Percentiles rank a stretch among this genome's conserved stretches.
Conservation (phyloP, 2,329 filamentous ascomycete genomes). For the Talaromyces sp. region DNA sequence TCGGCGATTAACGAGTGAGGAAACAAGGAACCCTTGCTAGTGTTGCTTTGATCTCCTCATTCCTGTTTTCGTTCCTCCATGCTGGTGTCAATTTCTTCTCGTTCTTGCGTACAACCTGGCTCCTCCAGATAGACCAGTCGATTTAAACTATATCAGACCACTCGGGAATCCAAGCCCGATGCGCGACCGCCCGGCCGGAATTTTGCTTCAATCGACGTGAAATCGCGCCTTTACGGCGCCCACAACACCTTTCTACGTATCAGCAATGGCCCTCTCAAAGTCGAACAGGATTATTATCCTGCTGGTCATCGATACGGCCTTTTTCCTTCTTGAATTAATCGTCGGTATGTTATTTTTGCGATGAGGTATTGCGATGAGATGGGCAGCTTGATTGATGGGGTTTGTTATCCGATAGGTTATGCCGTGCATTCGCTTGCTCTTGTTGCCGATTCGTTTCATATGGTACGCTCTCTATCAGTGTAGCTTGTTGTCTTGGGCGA, state of each 20-base stretch:
- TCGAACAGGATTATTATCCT: slow-evolving; percentile 88
- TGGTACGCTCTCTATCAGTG: slow-evolving; percentile 60
- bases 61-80: background rate
- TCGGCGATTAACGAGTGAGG: background rate
- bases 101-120: background rate
- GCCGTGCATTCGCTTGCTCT: slow-evolving; percentile 86
- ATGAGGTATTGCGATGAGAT: background rate
- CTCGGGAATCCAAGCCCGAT: slow-evolving; percentile 12
- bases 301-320: slow-evolving; percentile 81
- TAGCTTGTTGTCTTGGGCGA: background rate
- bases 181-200: background rate
- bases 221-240: slow-evolving; percentile 9
- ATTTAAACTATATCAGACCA: background rate
- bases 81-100: background rate
- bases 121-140: background rate
- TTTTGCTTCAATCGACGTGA: background rate
- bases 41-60: background rate
- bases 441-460: slow-evolving; percentile 96
- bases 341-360: slow-evolving; percentile 52
- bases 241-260: background rate
- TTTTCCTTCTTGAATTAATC: slow-evolving; percentile 86
- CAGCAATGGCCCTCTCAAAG: slow-evolving; percentile 81
- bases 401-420: slow-evolving; percentile 56
- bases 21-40: background rate
- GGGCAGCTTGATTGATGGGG: background rate